Evolutionary conservation across 2,329 filamentous ascomycete species (phyloP).

Genomic region (Pseudonectria foliicola): DNA sequence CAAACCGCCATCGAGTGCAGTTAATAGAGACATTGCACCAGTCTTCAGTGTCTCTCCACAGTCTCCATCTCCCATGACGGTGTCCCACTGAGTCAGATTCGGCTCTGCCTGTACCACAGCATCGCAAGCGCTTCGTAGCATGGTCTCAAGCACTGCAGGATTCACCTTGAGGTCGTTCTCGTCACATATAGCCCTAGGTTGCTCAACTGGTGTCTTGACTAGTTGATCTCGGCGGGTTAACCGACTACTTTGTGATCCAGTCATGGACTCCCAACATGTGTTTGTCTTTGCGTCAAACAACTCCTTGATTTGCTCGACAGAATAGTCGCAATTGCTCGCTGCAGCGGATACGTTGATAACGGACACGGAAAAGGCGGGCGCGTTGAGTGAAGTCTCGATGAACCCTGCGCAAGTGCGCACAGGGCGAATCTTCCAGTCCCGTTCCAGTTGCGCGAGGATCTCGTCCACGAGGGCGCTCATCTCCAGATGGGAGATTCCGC

Average conservation of each 20-base stretch:
- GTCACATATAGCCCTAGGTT: conserved; percentile 30
- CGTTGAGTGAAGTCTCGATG: conserved; percentile 66
- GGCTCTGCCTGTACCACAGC: conserved; percentile 43
- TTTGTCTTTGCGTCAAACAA: conserved; percentile 60
- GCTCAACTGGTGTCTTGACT: conserved; percentile 29
- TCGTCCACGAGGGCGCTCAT: conserved; percentile 48
- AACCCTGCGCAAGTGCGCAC: conserved; percentile 54
- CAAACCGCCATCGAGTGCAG: too few relatives aligned
- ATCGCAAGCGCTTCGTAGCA: conserved; percentile 47
- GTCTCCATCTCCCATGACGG: conserved; percentile 58
- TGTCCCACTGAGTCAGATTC: conserved; percentile 56
- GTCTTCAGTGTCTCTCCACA: conserved; percentile 36
- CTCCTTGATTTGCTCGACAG: conserved; percentile 46
- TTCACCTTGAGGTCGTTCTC: conserved; percentile 43
- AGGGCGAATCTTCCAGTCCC: conserved; percentile 41
- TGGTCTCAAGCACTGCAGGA: conserved; percentile 42
- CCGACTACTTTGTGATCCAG: conserved; percentile 35
- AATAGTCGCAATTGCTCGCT: conserved; percentile 37
- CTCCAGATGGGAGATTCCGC: conserved; percentile 51
- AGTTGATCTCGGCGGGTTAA: conserved; percentile 36
- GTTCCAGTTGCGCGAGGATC: conserved; percentile 41
- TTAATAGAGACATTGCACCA: too few relatives aligned
- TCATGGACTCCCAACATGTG: conserved; percentile 46
- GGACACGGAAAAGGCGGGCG: conserved; percentile 62
- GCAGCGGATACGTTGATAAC: conserved; percentile 51